Percentiles rank a stretch among this genome's conserved stretches.
Conservation (phyloP, 495 filamentous ascomycete species). For the Sporormia fimetaria region DNA sequence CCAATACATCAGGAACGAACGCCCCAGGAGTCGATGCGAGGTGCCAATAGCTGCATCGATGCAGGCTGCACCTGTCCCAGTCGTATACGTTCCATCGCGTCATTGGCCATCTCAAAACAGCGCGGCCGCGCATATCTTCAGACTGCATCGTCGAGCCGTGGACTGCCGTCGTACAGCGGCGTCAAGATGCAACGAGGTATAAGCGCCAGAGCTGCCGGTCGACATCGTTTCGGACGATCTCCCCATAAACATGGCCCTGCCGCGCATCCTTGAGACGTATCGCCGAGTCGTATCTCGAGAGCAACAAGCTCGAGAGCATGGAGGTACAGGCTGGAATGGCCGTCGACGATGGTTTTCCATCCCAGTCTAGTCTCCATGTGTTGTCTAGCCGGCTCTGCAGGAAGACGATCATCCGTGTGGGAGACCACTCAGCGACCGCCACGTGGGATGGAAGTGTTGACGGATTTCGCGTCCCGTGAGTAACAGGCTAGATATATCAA, state of each 20-base stretch:
- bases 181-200: conserved; percentile 9
- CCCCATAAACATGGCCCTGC: too few relatives aligned
- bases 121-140: conserved; percentile 9
- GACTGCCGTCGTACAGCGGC: conserved; percentile 19
- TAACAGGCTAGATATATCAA: conserved; percentile 23
- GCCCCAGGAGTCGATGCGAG: neutral
- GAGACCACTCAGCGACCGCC: conserved; percentile 28
- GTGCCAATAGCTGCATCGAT: conserved; percentile 5
- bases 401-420: conserved; percentile 19
- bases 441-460: conserved; percentile 21
- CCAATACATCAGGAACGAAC: conserved; percentile 9
- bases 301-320: too few relatives aligned
- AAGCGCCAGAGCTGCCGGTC: too few relatives aligned
- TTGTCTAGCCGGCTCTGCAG: conserved; percentile 5
- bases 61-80: conserved; percentile 1
- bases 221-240: too few relatives aligned
- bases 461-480: conserved; percentile 11
- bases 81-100: conserved; percentile 2
- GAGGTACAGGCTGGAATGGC: too few relatives aligned
- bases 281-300: too few relatives aligned
- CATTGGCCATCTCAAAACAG: conserved; percentile 8
- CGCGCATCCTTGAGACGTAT: too few relatives aligned
- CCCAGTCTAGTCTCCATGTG: conserved; percentile 10
- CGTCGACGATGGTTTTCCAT: conserved; percentile 19
- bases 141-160: conserved; percentile 8